Conservation (phyloP, 2,329 filamentous ascomycete species). For the Ramularia endophylla region DNA sequence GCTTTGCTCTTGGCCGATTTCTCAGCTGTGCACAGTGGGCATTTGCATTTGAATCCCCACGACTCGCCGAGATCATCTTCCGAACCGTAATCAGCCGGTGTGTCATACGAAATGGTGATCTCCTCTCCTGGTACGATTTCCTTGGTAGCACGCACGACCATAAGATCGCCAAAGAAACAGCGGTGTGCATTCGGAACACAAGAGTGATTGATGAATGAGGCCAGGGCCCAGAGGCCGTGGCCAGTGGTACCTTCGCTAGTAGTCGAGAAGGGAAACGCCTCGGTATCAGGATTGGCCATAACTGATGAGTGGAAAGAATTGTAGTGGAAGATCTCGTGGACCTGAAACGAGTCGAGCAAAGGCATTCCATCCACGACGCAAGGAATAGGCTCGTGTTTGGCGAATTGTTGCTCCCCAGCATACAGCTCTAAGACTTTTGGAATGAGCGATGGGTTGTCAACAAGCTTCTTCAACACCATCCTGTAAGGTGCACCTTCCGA, state of each 20-base stretch:
- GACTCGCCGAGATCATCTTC: too few relatives aligned
- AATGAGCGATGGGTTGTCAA: constrained; percentile 1
- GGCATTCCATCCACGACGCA: constrained; percentile 6
- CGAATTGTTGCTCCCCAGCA: constrained; percentile 3
- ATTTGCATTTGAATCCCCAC: too few relatives aligned
- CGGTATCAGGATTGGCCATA: not conserved
- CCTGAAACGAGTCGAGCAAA: constrained; percentile 10
- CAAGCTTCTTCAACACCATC: constrained; percentile 5
- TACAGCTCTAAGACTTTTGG: constrained; percentile 7
- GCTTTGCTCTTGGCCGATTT: too few relatives aligned
- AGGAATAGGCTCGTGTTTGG: not conserved
- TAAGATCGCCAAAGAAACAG: constrained; percentile 9
- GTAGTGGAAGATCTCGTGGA: constrained; percentile 11
- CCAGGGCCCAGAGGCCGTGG: not conserved
- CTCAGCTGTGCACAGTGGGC: too few relatives aligned
- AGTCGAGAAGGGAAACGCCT: constrained; percentile 7
- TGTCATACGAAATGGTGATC: not conserved
- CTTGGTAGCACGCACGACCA: constrained; percentile 8
- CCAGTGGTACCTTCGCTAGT: too few relatives aligned
- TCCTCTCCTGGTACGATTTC: constrained; percentile 11
- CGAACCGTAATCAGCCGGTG: too few relatives aligned
- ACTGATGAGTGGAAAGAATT: constrained; percentile 9
- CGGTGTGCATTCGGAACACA: constrained; percentile 13
- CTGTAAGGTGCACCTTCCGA: too few relatives aligned
- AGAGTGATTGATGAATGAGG: constrained; percentile 12